Evolutionary conservation across 352 stramenopile species (phyloP).

Genomic region (Globisporangium abappressorium): DNA sequence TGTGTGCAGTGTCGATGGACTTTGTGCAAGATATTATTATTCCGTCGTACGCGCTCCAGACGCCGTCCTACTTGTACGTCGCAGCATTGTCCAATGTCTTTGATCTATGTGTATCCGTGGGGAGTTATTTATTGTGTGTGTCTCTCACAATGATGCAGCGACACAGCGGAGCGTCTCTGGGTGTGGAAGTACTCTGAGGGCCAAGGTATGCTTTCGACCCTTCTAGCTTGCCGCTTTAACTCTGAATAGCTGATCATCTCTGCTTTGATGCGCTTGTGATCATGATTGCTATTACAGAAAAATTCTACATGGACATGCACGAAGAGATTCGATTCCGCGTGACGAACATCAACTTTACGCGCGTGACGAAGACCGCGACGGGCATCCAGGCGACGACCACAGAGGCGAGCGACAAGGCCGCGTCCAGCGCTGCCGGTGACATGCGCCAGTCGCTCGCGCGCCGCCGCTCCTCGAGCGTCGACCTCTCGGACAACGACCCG

Average conservation of each 20-base stretch:
- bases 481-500: slow-evolving; percentile 80
- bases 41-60: slow-evolving; percentile 85
- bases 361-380: slow-evolving; percentile 84
- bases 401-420: slow-evolving; percentile 68
- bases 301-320: slow-evolving; percentile 88
- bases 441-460: slow-evolving; percentile 72
- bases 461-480: slow-evolving; percentile 77
- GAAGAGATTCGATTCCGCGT: slow-evolving; percentile 86
- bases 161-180: slow-evolving; percentile 75
- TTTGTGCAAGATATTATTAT: slow-evolving; percentile 91
- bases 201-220: slow-evolving; percentile 32
- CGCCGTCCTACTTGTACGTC: slow-evolving; percentile 81
- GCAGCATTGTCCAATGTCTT: neutral
- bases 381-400: slow-evolving; percentile 85
- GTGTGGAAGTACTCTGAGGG: slow-evolving; percentile 86
- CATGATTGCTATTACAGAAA: slow-evolving; percentile 31
- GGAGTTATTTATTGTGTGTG: neutral
- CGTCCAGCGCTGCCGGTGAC: slow-evolving; percentile 37
- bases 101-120: neutral
- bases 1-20: slow-evolving; percentile 74
- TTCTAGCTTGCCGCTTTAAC: neutral
- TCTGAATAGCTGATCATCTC: neutral
- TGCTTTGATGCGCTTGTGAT: neutral
- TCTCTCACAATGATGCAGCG: slow-evolving; percentile 28
- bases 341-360: slow-evolving; percentile 89